A percentile compares a stretch with the other conserved stretches of the same genome.
Evolutionary conservation across 2,329 filamentous ascomycete species (phyloP).

Genomic region (Botrytis pseudocinerea): DNA sequence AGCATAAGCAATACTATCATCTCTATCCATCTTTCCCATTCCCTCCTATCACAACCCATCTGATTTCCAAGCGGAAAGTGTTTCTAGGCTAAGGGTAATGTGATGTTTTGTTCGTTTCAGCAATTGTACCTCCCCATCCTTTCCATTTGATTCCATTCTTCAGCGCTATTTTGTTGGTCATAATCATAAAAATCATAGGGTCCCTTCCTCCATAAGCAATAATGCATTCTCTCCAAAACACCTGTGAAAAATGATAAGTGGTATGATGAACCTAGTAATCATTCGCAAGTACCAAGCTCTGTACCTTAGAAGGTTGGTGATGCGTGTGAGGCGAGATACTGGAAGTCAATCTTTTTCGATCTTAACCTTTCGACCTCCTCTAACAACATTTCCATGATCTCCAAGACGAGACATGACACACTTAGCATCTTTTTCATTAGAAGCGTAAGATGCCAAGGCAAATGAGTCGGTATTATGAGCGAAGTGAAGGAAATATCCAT

Average conservation of each 20-base stretch:
- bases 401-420: conserved; percentile 81
- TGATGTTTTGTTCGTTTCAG: conserved; percentile 3
- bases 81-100: not conserved
- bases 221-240: not conserved
- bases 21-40: conserved; percentile 19
- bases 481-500: conserved; percentile 84
- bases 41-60: conserved; percentile 12
- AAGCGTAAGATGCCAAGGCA: conserved; percentile 86
- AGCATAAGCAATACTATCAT: conserved; percentile 20
- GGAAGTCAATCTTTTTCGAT: conserved; percentile 30
- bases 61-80: conserved; percentile 20
- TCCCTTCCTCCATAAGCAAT: conserved; percentile 12
- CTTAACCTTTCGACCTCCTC: conserved; percentile 40
- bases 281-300: not conserved
- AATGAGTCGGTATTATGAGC: conserved; percentile 92
- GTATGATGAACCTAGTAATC: not conserved
- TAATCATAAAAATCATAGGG: conserved; percentile 12
- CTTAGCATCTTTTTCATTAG: conserved; percentile 69
- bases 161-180: not conserved
- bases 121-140: not conserved
- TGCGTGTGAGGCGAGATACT: not conserved
- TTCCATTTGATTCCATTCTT: not conserved
- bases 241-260: not conserved
- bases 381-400: conserved; percentile 37
- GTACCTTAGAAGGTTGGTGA: not conserved